Evolutionary conservation across 202 grass and related monocot species (phyloP).

Genomic region (Musa balbisiana): DNA sequence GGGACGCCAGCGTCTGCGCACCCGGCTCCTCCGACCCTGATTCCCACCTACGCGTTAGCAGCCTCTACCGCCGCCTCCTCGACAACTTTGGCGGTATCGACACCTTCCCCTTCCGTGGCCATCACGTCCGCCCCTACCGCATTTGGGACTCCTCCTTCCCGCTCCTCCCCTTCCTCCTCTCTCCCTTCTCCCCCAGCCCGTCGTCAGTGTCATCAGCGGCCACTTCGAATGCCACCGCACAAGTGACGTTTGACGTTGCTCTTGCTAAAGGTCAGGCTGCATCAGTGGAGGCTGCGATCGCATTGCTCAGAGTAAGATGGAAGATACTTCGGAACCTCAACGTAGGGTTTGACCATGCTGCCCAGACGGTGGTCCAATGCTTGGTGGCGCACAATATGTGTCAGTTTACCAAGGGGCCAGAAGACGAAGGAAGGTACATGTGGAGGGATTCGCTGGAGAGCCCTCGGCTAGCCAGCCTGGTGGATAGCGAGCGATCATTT

Average conservation of each 20-base stretch:
- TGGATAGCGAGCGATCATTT: constrained; percentile 32
- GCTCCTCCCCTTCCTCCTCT: constrained; percentile 30
- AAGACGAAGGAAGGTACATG: constrained; percentile 31
- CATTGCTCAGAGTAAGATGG: constrained; percentile 35
- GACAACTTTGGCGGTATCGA: not conserved
- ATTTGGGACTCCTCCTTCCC: constrained; percentile 30
- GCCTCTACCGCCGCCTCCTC: constrained; percentile 19
- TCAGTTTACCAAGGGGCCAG: constrained; percentile 28
- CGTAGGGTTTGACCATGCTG: constrained; percentile 30
- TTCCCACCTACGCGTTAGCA: constrained; percentile 29
- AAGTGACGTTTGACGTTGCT: constrained; percentile 22
- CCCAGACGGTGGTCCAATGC: constrained; percentile 35
- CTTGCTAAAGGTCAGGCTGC: constrained; percentile 12
- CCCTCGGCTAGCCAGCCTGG: constrained; percentile 13
- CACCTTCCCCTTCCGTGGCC: not conserved
- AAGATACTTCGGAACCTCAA: constrained; percentile 39
- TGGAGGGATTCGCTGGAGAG: constrained; percentile 32
- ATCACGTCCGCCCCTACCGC: constrained; percentile 12
- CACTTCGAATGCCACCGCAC: constrained; percentile 2
- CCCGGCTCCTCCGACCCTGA: constrained; percentile 28
- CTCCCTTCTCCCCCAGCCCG: constrained; percentile 25
- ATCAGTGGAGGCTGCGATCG: constrained; percentile 29
- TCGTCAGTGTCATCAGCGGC: not conserved
- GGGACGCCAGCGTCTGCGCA: constrained; percentile 30
- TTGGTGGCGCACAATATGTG: constrained; percentile 38